Evolutionary conservation across 352 stramenopile species (phyloP).

Genomic region (Pythium myriotylum): DNA sequence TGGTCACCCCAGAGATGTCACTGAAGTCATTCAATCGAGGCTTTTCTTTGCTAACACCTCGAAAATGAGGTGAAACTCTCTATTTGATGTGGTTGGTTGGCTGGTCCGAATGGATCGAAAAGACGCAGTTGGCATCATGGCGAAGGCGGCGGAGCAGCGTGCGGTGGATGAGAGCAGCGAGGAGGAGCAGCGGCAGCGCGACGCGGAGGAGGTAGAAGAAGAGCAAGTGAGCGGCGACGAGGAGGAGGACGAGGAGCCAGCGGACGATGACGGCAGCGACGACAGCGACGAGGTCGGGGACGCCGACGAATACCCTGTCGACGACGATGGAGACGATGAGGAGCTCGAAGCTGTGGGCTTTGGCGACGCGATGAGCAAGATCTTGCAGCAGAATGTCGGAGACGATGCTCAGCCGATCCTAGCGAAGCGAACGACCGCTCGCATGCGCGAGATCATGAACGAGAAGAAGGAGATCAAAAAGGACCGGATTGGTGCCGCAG

Average conservation of each 20-base stretch:
- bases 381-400: slow-evolving; percentile 73
- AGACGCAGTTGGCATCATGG: slow-evolving; percentile 20
- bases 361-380: slow-evolving; percentile 87
- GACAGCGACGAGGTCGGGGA: slow-evolving; percentile 19
- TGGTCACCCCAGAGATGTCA: slow-evolving; percentile 10
- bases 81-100: slow-evolving; percentile 32
- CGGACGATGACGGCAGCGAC: slow-evolving; percentile 26
- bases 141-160: slow-evolving; percentile 17
- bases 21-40: slow-evolving; percentile 7
- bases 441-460: slow-evolving; percentile 81
- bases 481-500: slow-evolving; percentile 61
- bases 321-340: slow-evolving; percentile 35
- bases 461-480: slow-evolving; percentile 78
- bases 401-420: slow-evolving; percentile 76
- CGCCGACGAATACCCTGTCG: slow-evolving; percentile 24
- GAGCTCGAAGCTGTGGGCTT: slow-evolving; percentile 75
- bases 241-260: slow-evolving; percentile 17
- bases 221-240: slow-evolving; percentile 12
- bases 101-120: slow-evolving; percentile 30
- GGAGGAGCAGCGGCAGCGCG: slow-evolving; percentile 14
- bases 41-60: slow-evolving; percentile 13
- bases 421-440: slow-evolving; percentile 79
- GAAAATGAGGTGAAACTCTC: slow-evolving; percentile 19
- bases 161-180: slow-evolving; percentile 4
- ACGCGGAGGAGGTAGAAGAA: slow-evolving; percentile 7